Conservation (phyloP, 2,329 filamentous ascomycete species). For the Corinectria fuckeliana region DNA sequence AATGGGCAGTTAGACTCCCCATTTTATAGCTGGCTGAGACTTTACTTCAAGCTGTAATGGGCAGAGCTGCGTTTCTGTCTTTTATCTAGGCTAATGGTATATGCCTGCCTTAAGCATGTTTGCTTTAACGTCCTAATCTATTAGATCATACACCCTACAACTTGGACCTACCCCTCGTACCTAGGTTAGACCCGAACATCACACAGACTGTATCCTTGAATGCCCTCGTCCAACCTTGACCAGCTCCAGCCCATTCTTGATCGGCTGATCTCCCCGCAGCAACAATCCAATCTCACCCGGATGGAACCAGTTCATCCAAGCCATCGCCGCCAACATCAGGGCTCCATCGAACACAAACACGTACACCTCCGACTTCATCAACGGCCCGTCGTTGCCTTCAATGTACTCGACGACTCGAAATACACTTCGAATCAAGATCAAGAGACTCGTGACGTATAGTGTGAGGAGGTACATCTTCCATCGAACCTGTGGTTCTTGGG, state of each 20-base stretch:
- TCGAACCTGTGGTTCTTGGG: slow-evolving; percentile 31
- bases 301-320: slow-evolving; percentile 41
- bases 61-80: no score
- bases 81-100: no score
- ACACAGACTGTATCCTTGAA: no score
- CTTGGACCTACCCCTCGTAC: no score
- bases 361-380: slow-evolving; percentile 44
- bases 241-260: slow-evolving; percentile 35
- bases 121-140: no score
- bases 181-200: no score
- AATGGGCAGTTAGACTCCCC: no score
- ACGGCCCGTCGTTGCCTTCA: slow-evolving; percentile 42
- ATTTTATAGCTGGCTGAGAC: no score
- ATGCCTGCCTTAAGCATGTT: no score
- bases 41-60: no score
- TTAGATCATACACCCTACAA: no score
- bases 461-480: slow-evolving; percentile 42
- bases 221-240: no score
- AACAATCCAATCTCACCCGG: slow-evolving; percentile 38
- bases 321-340: slow-evolving; percentile 42
- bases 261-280: slow-evolving; percentile 28
- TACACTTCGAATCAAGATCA: slow-evolving; percentile 51
- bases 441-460: slow-evolving; percentile 35
- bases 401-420: slow-evolving; percentile 53
- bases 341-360: slow-evolving; percentile 48